These are phyloP conservation scores for Parsonsia alboflavescens DNA, from an alignment of 257 asterid species.

Conservation along the genomic window DNA sequence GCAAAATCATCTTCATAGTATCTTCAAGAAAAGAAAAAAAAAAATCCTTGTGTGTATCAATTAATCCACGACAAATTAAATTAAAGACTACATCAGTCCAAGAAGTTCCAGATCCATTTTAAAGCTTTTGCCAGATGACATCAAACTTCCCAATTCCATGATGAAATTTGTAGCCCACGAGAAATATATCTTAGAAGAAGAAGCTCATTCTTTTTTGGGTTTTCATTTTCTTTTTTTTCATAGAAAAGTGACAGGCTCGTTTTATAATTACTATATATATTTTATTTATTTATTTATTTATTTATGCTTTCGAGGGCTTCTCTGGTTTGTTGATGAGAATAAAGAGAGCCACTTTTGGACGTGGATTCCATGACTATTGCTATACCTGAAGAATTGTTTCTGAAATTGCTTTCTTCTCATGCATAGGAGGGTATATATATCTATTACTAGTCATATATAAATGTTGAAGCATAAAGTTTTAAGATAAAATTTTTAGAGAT, in stretches of 20 bases:
- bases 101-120: neutral
- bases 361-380: constrained; percentile 49
- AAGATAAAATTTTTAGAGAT: constrained; percentile 31
- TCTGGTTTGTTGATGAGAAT: too few species aligned
- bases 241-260: neutral
- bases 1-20: neutral
- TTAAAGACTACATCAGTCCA: neutral
- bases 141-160: neutral
- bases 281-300: neutral
- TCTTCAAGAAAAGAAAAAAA: neutral
- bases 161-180: too few species aligned
- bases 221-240: neutral
- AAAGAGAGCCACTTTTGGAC: constrained; percentile 41
- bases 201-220: neutral
- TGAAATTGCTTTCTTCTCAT: constrained; percentile 7
- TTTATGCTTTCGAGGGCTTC: too few species aligned
- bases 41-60: neutral
- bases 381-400: constrained; percentile 1
- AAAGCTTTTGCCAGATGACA: constrained; percentile 4
- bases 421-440: neutral
- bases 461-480: constrained; percentile 22
- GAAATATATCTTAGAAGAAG: neutral
- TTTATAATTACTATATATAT: neutral
- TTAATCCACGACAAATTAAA: neutral
- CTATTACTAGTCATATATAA: neutral